Base-by-base conservation (phyloP, 1,284 basidiomycete genomes). In the Dichomitus squalens region DNA sequence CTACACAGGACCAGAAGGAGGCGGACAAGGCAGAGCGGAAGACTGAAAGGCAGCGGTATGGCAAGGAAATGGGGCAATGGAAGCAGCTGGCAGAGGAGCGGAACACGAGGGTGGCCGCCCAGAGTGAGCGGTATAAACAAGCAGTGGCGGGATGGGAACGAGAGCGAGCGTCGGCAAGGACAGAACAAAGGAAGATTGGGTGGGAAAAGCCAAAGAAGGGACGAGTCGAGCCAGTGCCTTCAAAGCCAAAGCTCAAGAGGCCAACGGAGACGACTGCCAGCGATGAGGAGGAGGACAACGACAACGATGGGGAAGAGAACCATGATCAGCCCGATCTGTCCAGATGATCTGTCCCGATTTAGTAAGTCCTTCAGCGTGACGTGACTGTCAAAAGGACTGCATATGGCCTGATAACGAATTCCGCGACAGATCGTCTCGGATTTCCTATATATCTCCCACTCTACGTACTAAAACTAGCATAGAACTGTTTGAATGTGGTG, bases 131-230 rank as follows among this genome's bases (percentile, higher is more conserved):
- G 53, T 53, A 53, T 23, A 27, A 47, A 34, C 51, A 55, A 18
- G 27, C 33, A 14, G 16, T 39, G 14, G 29, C 38, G 35, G 21
- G 16, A 18, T 58, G 41, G 35, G 41, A 61, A 39, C 12, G 25
- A 9, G 59, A 57, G 34, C 23, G 52, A 8, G 36, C 48, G 6
- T 21, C 34, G 14, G 52, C 55, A 14, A 57, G 41, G 38, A 23
- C n/a, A 16, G 49, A 57, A 33, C 9, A 43, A 1, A 20, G 48
- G 27, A 29, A 29, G 25, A 16, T 49, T 25, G 7, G 49, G 20
- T 57, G 59, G 55, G 23, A n/a, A 16, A 52, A 57, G 56, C 55
- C 59, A 12, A 41, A 43, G 40, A 16, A 33, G 18, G 39, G 39
- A 16, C 4, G 16, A 29, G 16, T 43, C 14, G 39, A 36, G 35